Evolutionary conservation across 179 eudicot species (phyloP), one percentile per base, ranked within the genome.

Genomic region (Carnegiea gigantea): DNA sequence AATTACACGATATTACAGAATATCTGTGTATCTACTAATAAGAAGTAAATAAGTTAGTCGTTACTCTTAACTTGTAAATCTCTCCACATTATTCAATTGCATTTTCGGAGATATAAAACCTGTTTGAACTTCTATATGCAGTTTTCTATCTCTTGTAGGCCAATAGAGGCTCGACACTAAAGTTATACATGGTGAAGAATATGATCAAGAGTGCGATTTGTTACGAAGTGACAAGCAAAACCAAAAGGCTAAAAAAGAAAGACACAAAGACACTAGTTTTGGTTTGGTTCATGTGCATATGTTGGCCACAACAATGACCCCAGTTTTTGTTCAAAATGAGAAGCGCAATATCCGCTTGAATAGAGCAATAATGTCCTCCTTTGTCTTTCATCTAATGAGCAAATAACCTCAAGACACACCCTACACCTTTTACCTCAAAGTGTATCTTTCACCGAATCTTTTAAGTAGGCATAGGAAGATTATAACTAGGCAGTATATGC

Each of bases 401-500:
- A 49, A 74, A 13, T 38, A 24, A 24, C 60, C 77, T 9, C 1
- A 74, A 21, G 8, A 73, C 7, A 62, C 13, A 51, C 79, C 26
- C 26, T 18, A n/a, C 12, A 70, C 40, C 28, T 30, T 51, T 21
- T 48, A 8, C 48, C 51, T 80, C 17, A 7, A 72, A n/a, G 1
- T 3, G 28, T 60, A 60, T 73, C 72, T 44, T 73, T 68, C 78
- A 40, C 33, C 57, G 60, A 80, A 60, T 73, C 72, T 15, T 80
- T 1, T 6, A 1, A 80, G 60, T 43, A 72, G 71, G 77, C 77
- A 40, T 46, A 36, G 33, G 26, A 4, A 13, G 72, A 26, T 62
- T 23, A 62, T 28, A 28, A 67, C 40, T 67, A 30, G 72, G 72
- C 12, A 1, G 28, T 30, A 67, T 23, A 62, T 62, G 13, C 13